Percentiles rank a stretch among this genome's conserved stretches.
phyloP scores from a whole-genome alignment of 345 rosid species.

The Hibiscus mutabilis region DNA sequence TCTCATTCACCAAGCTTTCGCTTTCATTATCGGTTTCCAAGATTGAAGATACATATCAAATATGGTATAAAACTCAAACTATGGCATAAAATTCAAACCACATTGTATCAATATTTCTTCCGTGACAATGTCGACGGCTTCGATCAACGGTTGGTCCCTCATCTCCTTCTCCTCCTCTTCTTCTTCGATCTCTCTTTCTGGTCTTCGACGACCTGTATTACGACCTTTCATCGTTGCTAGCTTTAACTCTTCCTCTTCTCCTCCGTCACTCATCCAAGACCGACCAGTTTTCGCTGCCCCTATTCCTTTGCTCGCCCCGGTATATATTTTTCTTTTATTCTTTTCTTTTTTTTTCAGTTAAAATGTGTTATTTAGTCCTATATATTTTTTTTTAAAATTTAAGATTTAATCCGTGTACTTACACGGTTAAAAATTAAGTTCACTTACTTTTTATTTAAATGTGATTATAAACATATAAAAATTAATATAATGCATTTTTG shows the following conservation, averaged over 20 bases:
- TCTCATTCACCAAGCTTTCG: conserved; percentile 46
- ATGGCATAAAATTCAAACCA: conserved; percentile 21
- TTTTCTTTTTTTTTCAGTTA: background rate
- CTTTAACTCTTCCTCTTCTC: conserved; percentile 27
- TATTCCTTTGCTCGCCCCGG: conserved; percentile 57
- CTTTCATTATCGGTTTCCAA: conserved; percentile 44
- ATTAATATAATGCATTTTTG: too few relatives aligned
- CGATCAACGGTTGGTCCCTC: conserved; percentile 52
- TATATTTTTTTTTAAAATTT: too few relatives aligned
- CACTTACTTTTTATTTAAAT: too few relatives aligned
- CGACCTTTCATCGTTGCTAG: conserved; percentile 34
- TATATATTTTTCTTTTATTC: background rate
- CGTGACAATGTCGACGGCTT: conserved; percentile 69
- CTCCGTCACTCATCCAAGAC: conserved; percentile 61
- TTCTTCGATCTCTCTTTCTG: conserved; percentile 17
- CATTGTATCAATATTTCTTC: background rate
- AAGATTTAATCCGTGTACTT: too few relatives aligned
- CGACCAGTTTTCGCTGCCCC: conserved; percentile 73
- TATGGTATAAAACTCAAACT: background rate
- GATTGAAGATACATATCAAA: too few relatives aligned
- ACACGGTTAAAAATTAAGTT: too few relatives aligned
- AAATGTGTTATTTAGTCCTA: too few relatives aligned
- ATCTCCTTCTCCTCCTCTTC: conserved; percentile 24
- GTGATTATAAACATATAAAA: too few relatives aligned
- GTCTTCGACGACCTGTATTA: conserved; percentile 24